phyloP scores from a whole-genome alignment of 2,329 filamentous ascomycete genomes.

The Cadophora gregata region DNA sequence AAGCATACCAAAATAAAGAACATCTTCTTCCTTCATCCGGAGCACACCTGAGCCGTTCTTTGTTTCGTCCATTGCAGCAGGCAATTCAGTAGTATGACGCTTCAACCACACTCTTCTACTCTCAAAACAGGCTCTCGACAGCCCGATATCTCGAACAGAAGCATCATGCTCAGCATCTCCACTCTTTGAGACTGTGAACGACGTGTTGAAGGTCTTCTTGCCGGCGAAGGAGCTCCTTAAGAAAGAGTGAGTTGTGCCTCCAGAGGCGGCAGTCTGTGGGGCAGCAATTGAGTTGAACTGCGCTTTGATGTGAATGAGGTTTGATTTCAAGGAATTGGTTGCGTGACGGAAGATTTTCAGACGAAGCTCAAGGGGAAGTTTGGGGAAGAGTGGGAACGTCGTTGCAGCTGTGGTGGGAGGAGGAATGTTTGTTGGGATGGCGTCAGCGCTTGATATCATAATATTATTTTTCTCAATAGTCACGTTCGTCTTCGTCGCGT shows the following conservation, averaged over 20 bases:
- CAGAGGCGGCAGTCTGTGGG: too few species aligned
- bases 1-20: neutral
- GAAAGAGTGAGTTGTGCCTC: too few species aligned
- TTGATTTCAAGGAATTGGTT: neutral
- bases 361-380: conserved; percentile 19
- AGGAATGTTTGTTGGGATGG: neutral
- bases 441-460: neutral
- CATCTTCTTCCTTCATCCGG: neutral
- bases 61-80: neutral
- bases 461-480: too few species aligned
- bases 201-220: neutral
- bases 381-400: conserved; percentile 12
- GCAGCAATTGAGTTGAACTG: neutral
- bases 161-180: neutral
- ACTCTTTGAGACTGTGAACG: neutral
- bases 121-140: neutral
- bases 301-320: neutral
- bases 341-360: conserved; percentile 16
- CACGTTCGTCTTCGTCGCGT: too few species aligned
- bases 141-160: neutral
- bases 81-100: neutral
- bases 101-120: neutral
- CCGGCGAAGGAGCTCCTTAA: too few species aligned
- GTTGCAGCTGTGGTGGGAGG: neutral
- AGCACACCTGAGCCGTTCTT: neutral